These are phyloP conservation scores for Fusarium piperis DNA, from an alignment of 2,329 filamentous ascomycete genomes.

Conservation along the genomic window DNA sequence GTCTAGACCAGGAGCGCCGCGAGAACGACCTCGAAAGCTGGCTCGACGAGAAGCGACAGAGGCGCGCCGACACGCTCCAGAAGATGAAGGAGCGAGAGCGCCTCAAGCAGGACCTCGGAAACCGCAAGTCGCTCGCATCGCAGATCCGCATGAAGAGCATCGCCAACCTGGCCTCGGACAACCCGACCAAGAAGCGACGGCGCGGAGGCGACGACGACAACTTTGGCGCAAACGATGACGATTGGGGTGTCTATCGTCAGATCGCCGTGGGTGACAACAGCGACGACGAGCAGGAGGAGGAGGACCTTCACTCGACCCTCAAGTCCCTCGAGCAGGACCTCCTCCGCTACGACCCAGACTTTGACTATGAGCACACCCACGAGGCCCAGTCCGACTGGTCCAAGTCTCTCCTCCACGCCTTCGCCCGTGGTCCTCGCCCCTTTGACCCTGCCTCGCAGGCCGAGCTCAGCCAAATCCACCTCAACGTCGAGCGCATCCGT, in stretches of 20 bases:
- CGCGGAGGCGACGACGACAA: constrained; percentile 93
- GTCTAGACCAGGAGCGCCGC: constrained; percentile 83
- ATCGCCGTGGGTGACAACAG: constrained; percentile 85
- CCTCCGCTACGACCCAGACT: constrained; percentile 84
- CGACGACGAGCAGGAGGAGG: constrained; percentile 92
- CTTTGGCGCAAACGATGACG: constrained; percentile 96
- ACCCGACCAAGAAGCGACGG: constrained; percentile 82
- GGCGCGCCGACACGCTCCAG: constrained; percentile 75
- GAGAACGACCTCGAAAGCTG: constrained; percentile 86
- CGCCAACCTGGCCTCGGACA: constrained; percentile 92
- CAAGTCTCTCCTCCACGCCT: constrained; percentile 89
- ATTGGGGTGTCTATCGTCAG: constrained; percentile 96
- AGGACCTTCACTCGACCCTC: constrained; percentile 79
- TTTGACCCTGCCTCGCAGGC: constrained; percentile 83
- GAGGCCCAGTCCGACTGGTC: constrained; percentile 97
- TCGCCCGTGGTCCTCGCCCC: constrained; percentile 85
- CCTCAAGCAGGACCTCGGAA: constrained; percentile 92
- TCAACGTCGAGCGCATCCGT: constrained; percentile 96
- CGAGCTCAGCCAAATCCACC: constrained; percentile 86
- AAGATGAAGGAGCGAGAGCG: constrained; percentile 94
- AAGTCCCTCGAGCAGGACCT: constrained; percentile 85
- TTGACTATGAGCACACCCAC: constrained; percentile 90
- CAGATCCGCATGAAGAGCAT: constrained; percentile 99
- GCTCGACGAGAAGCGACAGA: constrained; percentile 83
- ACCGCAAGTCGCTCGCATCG: constrained; percentile 94